Percentiles rank a stretch among this genome's conserved stretches.
These are phyloP conservation scores for Diplodia scrobiculata DNA, from an alignment of 2,329 filamentous ascomycete species.

Conservation along the genomic window DNA sequence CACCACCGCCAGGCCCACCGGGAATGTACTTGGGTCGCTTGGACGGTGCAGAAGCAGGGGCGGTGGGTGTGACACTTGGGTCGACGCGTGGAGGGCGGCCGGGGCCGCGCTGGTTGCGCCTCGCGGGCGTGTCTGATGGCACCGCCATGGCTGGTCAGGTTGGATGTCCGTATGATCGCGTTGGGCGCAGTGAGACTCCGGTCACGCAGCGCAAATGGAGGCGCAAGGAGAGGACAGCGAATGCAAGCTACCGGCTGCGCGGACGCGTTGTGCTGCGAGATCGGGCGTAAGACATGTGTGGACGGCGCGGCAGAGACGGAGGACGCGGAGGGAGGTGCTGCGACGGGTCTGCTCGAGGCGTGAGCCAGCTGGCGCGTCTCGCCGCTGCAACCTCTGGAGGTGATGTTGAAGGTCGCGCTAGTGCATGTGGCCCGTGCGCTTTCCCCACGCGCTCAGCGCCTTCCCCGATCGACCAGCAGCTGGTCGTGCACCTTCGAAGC, in stretches of 20 bases:
- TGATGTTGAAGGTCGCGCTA: slow-evolving; percentile 22
- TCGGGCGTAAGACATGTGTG: slow-evolving; percentile 27
- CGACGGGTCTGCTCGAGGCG: slow-evolving; percentile 16
- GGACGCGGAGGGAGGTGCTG: neutral
- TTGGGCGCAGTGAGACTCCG: slow-evolving; percentile 24
- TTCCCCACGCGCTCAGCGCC: slow-evolving; percentile 18
- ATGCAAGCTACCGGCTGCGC: slow-evolving; percentile 30
- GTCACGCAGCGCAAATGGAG: slow-evolving; percentile 28
- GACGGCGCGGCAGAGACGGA: neutral
- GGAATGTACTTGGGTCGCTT: slow-evolving; percentile 70
- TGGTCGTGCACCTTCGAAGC: slow-evolving; percentile 23
- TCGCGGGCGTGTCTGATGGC: slow-evolving; percentile 26
- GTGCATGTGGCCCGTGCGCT: neutral
- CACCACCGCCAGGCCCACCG: slow-evolving; percentile 82
- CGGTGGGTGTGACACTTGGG: slow-evolving; percentile 29
- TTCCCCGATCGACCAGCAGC: neutral
- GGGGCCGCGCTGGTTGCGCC: slow-evolving; percentile 28
- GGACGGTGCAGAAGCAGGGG: slow-evolving; percentile 46
- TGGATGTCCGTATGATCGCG: slow-evolving; percentile 18
- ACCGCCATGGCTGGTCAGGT: slow-evolving; percentile 20
- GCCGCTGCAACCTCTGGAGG: slow-evolving; percentile 8
- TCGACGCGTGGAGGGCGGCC: slow-evolving; percentile 26
- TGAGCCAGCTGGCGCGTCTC: slow-evolving; percentile 26
- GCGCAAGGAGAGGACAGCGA: slow-evolving; percentile 28
- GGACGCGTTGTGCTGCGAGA: slow-evolving; percentile 24